Percentiles rank a stretch among this genome's conserved stretches.
Evolutionary conservation across 441 rosid genomes (phyloP).

Genomic region (Mallotus repandus): DNA sequence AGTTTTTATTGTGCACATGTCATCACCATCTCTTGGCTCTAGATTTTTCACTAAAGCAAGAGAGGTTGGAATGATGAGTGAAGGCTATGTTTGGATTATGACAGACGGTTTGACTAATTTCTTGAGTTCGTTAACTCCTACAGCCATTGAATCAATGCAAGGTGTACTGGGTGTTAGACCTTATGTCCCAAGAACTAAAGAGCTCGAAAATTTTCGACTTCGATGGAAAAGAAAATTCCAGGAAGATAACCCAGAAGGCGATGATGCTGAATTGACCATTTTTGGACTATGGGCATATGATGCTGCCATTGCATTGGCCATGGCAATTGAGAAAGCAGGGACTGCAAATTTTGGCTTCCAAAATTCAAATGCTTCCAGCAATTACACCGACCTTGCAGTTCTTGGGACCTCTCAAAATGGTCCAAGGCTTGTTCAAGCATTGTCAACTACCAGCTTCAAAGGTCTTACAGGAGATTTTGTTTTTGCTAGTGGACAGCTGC

Average conservation of each 20-base stretch:
- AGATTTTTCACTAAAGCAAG: conserved; percentile 41
- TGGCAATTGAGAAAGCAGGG: conserved; percentile 51
- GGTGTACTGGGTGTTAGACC: conserved; percentile 54
- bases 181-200: conserved; percentile 29
- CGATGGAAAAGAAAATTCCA: conserved; percentile 43
- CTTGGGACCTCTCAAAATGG: conserved; percentile 52
- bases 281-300: conserved; percentile 61
- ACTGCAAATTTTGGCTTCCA: conserved; percentile 22
- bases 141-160: conserved; percentile 35
- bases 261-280: conserved; percentile 26
- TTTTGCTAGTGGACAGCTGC: conserved; percentile 38
- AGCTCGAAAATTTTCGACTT: conserved; percentile 25
- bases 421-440: conserved; percentile 30
- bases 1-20: conserved; percentile 57
- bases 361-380: conserved; percentile 2
- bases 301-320: conserved; percentile 46
- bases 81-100: conserved; percentile 60
- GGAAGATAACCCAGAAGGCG: conserved; percentile 20
- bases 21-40: conserved; percentile 26
- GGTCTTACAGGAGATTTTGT: conserved; percentile 51
- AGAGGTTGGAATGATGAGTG: conserved; percentile 52
- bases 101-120: conserved; percentile 38
- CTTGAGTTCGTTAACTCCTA: conserved; percentile 14
- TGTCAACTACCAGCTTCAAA: conserved; percentile 32
- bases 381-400: conserved; percentile 31